Conservation (phyloP, 306 rosid species). For the Spatholobus suberectus region DNA sequence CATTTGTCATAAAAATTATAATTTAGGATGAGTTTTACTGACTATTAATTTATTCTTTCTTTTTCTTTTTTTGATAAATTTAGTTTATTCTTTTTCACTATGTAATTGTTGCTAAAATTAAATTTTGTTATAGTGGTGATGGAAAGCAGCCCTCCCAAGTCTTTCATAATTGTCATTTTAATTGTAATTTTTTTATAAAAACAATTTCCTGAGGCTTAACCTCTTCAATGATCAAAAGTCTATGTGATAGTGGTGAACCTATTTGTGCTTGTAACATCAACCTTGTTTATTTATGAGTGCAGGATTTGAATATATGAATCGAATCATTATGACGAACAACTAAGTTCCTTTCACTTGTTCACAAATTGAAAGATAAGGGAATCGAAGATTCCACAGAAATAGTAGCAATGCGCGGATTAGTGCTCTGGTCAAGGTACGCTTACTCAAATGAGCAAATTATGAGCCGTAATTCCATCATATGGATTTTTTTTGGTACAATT, state of each 20-base stretch:
- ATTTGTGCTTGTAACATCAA: not conserved
- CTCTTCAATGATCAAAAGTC: not conserved
- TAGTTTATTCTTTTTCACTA: too few relatives aligned
- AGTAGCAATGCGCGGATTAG: not conserved
- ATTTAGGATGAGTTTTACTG: too few relatives aligned
- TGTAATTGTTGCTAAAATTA: too few relatives aligned
- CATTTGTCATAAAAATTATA: too few relatives aligned
- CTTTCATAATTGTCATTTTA: not conserved
- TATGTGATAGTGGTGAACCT: not conserved
- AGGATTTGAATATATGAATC: constrained; percentile 25
- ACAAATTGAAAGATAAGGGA: not conserved
- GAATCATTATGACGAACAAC: constrained; percentile 2
- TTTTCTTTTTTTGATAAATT: too few relatives aligned
- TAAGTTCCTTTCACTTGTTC: not conserved
- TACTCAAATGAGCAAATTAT: not conserved
- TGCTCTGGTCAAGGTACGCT: not conserved
- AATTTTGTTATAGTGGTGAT: too few relatives aligned
- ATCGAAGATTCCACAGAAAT: not conserved
- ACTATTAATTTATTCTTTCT: too few relatives aligned
- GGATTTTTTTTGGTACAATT: too few relatives aligned
- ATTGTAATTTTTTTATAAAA: not conserved
- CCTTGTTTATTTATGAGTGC: constrained; percentile 12
- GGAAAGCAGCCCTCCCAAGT: not conserved
- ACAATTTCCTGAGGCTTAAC: not conserved
- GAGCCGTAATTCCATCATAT: not conserved